These are phyloP conservation scores for Podospora australis DNA, from an alignment of 495 filamentous ascomycete genomes.

Conservation along the genomic window DNA sequence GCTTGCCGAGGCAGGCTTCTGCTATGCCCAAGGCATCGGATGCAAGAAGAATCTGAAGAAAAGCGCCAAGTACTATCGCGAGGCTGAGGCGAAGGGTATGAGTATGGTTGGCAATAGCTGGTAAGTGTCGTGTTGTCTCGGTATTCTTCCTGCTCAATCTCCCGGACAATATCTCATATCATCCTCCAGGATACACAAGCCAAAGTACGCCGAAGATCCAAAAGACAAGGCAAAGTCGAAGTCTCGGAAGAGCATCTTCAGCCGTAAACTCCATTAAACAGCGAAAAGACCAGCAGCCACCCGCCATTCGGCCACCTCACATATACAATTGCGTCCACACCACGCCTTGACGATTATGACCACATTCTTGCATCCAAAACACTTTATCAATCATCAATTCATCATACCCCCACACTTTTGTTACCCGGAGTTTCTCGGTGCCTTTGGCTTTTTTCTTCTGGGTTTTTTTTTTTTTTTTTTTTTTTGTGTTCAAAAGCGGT, in stretches of 20 bases:
- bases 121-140: conserved; percentile 48
- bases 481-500: not conserved
- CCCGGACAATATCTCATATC: rapidly evolving
- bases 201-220: conserved; percentile 72
- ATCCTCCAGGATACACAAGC: conserved; percentile 75
- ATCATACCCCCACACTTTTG: conserved; percentile 10
- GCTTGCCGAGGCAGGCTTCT: conserved; percentile 80
- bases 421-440: not conserved
- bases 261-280: conserved; percentile 22
- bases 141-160: too few relatives aligned
- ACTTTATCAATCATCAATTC: conserved; percentile 10
- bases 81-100: conserved; percentile 87
- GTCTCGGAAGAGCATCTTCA: conserved; percentile 38
- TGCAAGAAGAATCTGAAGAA: conserved; percentile 96
- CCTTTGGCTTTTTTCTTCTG: not conserved
- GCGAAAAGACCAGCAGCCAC: not conserved
- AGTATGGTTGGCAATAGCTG: conserved; percentile 98
- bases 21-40: conserved; percentile 76
- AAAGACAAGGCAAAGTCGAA: conserved; percentile 40
- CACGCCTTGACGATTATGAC: conserved; percentile 19
- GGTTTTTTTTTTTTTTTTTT: not conserved
- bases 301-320: not conserved
- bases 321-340: not conserved
- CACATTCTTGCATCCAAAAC: conserved; percentile 6
- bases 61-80: conserved; percentile 82